Conservation (phyloP, 805 yeast species). For the Monosporozyma unispora region DNA sequence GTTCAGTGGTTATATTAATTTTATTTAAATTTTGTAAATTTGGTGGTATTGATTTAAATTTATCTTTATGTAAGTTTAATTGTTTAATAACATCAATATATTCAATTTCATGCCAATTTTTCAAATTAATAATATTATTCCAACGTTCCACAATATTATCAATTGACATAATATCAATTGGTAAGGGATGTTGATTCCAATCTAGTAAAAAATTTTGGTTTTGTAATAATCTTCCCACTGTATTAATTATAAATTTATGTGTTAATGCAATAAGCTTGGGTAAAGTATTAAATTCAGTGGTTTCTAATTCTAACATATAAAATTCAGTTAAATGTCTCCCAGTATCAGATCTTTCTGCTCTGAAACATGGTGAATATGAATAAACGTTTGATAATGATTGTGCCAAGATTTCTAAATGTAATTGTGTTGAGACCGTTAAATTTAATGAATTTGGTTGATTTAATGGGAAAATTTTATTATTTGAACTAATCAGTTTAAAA, state of each 20-base stretch:
- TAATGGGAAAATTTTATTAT: conserved; percentile 31
- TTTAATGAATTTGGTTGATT: neutral
- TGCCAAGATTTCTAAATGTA: conserved; percentile 77
- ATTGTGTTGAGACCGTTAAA: conserved; percentile 83
- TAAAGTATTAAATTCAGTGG: conserved; percentile 54
- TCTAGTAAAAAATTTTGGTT: neutral
- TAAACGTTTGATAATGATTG: conserved; percentile 73
- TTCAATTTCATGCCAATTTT: conserved; percentile 60
- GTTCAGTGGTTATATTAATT: conserved; percentile 60
- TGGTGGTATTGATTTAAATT: conserved; percentile 1
- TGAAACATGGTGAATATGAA: conserved; percentile 83
- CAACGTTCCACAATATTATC: conserved; percentile 42
- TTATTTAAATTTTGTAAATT: neutral
- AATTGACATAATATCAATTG: conserved; percentile 10
- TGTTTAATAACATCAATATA: conserved; percentile 65
- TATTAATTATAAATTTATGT: conserved; percentile 1
- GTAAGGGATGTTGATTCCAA: neutral
- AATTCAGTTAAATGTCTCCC: conserved; percentile 88
- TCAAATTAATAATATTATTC: conserved; percentile 38
- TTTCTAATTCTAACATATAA: conserved; percentile 96
- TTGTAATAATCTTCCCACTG: neutral
- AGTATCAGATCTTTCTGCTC: conserved; percentile 90
- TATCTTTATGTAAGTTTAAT: conserved; percentile 7
- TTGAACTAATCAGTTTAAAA: conserved; percentile 41
- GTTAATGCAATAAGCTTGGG: conserved; percentile 53